Base-by-base conservation (phyloP, 768 basidiomycete species). In the Sarcomyxa edulis region DNA sequence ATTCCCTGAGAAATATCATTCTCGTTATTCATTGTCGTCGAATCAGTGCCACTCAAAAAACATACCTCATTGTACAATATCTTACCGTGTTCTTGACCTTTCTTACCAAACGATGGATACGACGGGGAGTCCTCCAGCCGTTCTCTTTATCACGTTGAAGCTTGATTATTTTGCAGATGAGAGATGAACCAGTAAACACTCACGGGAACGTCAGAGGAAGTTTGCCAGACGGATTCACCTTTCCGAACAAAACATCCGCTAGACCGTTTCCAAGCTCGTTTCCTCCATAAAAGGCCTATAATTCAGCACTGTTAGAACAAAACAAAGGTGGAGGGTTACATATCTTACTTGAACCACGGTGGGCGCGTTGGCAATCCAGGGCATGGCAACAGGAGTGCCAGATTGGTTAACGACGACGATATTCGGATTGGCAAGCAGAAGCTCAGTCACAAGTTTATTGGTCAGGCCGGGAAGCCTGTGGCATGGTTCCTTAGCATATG, bases 161-260 rank as follows among this genome's bases (percentile, higher is more conserved):
- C n/a, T n/a, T n/a, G n/a, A n/a, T n/a, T n/a, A n/a, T n/a, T n/a
- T n/a, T n/a, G n/a, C n/a, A n/a, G n/a, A n/a, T n/a, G n/a, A n/a
- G n/a, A n/a, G n/a, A n/a, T n/a, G n/a, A n/a, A n/a, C n/a, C n/a
- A n/a, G n/a, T n/a, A 27, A 29, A 35, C 10, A 53, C 66, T 46
- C 38, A 71, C 71, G 72, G 74, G 55, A 75, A 75, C 12, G 71
- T 74, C 30, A 76, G 55, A 16, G 78, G 63, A 7, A 80, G 62
- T 53, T 78, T 78, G 11, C 69, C 77, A 6, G 67, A 70, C 0
- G 80, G 79, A 46, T 76, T 78, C 5, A 74, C 67, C 48, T 72
- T 73, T 5, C 80, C 79, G 49, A 76, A 81, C 4, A 81, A 46
- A 2, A 80, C 66, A 50, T 79, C 76, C 0, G 76, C 76, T 6